Conservation (phyloP, 2,329 filamentous ascomycete genomes). For the Xylaria sp. region DNA sequence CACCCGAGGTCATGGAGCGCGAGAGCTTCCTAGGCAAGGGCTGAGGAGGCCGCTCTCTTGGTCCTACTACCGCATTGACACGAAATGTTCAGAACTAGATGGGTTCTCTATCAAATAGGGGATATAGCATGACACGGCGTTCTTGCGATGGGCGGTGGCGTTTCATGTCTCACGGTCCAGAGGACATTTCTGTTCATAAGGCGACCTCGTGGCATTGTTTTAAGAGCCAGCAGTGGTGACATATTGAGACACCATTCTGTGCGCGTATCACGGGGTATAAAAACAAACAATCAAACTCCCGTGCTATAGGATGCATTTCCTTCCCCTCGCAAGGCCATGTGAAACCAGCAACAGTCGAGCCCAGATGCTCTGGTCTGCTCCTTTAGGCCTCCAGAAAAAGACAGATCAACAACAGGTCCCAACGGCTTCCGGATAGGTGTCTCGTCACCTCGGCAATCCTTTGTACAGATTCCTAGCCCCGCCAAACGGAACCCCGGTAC, state of each 20-base stretch:
- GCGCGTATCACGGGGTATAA: slow-evolving; percentile 6
- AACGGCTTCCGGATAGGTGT: not conserved
- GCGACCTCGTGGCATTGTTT: not conserved
- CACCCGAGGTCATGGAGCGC: slow-evolving; percentile 88
- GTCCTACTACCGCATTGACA: slow-evolving; percentile 7
- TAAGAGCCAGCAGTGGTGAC: not conserved
- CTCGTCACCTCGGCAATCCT: slow-evolving; percentile 51
- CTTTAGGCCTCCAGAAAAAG: not conserved
- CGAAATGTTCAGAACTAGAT: slow-evolving; percentile 29
- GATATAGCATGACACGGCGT: slow-evolving; percentile 44
- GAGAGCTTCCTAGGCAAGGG: slow-evolving; percentile 81
- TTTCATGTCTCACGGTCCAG: slow-evolving; percentile 33
- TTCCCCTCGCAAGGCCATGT: not conserved
- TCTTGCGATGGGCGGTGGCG: slow-evolving; percentile 21
- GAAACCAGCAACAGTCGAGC: slow-evolving; percentile 15
- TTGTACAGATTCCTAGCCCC: slow-evolving; percentile 39
- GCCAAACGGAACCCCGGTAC: slow-evolving; percentile 36
- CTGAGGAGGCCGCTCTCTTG: slow-evolving; percentile 40
- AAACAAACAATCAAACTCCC: slow-evolving; percentile 18
- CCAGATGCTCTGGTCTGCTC: not conserved
- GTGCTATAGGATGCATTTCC: slow-evolving; percentile 12
- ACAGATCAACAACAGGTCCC: not conserved
- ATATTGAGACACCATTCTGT: slow-evolving; percentile 9
- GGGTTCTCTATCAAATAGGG: slow-evolving; percentile 17
- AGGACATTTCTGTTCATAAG: slow-evolving; percentile 13